phyloP scores from a whole-genome alignment of 495 filamentous ascomycete species.

The Daldinia childiae region DNA sequence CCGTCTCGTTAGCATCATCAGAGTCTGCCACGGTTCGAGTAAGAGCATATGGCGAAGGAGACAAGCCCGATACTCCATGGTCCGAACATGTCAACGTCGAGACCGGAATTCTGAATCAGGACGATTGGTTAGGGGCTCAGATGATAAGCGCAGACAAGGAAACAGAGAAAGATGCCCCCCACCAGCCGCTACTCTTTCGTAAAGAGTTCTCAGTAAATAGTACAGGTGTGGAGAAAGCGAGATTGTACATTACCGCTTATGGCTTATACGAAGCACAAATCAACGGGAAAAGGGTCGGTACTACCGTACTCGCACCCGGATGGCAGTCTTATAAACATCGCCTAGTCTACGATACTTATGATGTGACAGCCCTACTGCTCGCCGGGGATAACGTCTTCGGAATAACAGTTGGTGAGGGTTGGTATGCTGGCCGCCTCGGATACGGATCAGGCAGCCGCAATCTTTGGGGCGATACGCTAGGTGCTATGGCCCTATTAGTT shows the following conservation, averaged over 20 bases:
- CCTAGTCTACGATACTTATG: conserved; percentile 61
- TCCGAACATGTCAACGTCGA: conserved; percentile 52
- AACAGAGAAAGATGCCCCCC: conserved; percentile 35
- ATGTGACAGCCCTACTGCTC: conserved; percentile 54
- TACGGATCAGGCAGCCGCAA: conserved; percentile 46
- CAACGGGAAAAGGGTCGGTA: conserved; percentile 60
- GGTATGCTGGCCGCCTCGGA: conserved; percentile 63
- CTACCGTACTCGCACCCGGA: conserved; percentile 56
- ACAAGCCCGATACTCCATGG: conserved; percentile 50
- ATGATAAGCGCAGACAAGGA: conserved; percentile 48
- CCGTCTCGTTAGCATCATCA: conserved; percentile 52
- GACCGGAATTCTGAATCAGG: conserved; percentile 47
- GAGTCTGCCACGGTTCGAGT: conserved; percentile 55
- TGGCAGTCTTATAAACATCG: conserved; percentile 65
- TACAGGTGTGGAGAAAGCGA: conserved; percentile 30
- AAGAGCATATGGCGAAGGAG: conserved; percentile 44
- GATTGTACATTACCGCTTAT: conserved; percentile 61
- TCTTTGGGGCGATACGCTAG: conserved; percentile 60
- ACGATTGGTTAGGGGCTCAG: conserved; percentile 53
- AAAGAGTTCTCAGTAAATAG: conserved; percentile 39
- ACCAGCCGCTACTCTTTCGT: conserved; percentile 39
- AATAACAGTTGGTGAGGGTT: conserved; percentile 64
- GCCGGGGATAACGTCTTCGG: conserved; percentile 56
- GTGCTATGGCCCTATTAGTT: conserved; percentile 56
- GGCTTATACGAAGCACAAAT: conserved; percentile 62